phyloP scores from a whole-genome alignment of 2,329 filamentous ascomycete species.

The Fusarium sp. region DNA sequence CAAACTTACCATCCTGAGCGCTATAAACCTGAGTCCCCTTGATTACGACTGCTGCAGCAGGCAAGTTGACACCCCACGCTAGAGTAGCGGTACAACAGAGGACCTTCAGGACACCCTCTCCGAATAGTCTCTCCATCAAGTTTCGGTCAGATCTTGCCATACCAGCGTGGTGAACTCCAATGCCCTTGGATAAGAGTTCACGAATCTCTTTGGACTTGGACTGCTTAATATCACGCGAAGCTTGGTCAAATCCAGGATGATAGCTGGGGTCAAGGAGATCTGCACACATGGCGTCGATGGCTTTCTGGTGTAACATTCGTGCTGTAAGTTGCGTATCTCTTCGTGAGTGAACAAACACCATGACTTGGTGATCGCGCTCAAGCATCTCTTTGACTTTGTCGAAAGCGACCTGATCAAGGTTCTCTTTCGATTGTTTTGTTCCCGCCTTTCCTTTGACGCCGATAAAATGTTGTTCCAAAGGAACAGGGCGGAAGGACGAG shows the following conservation, averaged over 20 bases:
- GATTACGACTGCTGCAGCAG: constrained; percentile 95
- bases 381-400: constrained; percentile 97
- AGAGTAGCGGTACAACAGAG: constrained; percentile 98
- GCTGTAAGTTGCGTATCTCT: constrained; percentile 94
- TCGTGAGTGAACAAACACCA: constrained; percentile 98
- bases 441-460: constrained; percentile 93
- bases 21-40: constrained; percentile 98
- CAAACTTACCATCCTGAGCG: constrained; percentile 94
- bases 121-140: constrained; percentile 92
- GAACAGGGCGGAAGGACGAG: constrained; percentile 92
- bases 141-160: constrained; percentile 96
- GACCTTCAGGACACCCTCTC: constrained; percentile 92
- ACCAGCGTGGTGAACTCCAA: constrained; percentile 96
- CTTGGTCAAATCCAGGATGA: constrained; percentile 84
- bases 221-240: constrained; percentile 84
- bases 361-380: constrained; percentile 90
- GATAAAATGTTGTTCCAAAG: constrained; percentile 96
- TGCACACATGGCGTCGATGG: constrained; percentile 79
- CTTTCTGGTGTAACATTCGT: constrained; percentile 86
- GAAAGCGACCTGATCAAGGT: constrained; percentile 87
- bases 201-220: constrained; percentile 88
- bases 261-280: constrained; percentile 85
- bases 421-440: constrained; percentile 84
- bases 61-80: constrained; percentile 98
- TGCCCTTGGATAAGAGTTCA: constrained; percentile 88